phyloP scores from a whole-genome alignment of 1,284 basidiomycete species.

The Phenoliferia sp. region DNA sequence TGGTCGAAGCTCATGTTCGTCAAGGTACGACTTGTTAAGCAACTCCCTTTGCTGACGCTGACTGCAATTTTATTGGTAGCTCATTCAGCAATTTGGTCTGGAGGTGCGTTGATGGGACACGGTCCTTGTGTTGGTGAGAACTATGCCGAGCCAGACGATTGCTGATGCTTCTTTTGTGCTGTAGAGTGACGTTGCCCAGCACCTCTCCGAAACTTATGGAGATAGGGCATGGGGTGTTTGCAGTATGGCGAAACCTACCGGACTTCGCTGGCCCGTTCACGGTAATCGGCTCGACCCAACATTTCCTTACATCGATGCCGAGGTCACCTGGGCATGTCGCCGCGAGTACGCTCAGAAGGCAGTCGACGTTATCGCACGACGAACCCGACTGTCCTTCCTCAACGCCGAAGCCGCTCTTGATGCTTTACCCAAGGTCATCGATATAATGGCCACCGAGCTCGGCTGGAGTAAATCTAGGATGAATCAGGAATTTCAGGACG shows the following conservation, averaged over 20 bases:
- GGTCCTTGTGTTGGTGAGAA: too few relatives aligned
- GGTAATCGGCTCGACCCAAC: slow-evolving; percentile 68
- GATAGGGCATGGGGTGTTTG: slow-evolving; percentile 95
- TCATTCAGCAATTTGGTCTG: slow-evolving; percentile 66
- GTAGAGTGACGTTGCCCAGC: slow-evolving; percentile 86
- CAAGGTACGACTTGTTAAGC: slow-evolving; percentile 45
- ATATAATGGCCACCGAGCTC: slow-evolving; percentile 84
- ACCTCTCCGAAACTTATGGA: slow-evolving; percentile 89
- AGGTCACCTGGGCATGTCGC: slow-evolving; percentile 82
- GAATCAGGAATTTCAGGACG: slow-evolving; percentile 55
- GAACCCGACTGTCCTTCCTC: slow-evolving; percentile 86
- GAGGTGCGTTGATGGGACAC: slow-evolving; percentile 54
- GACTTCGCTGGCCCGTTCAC: slow-evolving; percentile 76
- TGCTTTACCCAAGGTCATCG: slow-evolving; percentile 77
- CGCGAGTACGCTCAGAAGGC: slow-evolving; percentile 89
- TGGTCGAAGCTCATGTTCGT: slow-evolving; percentile 98
- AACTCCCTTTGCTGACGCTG: not conserved
- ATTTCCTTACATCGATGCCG: slow-evolving; percentile 90
- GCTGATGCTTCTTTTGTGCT: too few relatives aligned
- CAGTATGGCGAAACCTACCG: slow-evolving; percentile 71
- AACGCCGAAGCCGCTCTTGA: slow-evolving; percentile 83
- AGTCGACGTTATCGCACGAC: slow-evolving; percentile 85
- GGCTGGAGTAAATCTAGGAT: slow-evolving; percentile 64
- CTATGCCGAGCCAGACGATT: too few relatives aligned
- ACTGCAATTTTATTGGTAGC: slow-evolving; percentile 25